phyloP scores from a whole-genome alignment of 1,139 yeast species.

The Taphrina sp. region DNA sequence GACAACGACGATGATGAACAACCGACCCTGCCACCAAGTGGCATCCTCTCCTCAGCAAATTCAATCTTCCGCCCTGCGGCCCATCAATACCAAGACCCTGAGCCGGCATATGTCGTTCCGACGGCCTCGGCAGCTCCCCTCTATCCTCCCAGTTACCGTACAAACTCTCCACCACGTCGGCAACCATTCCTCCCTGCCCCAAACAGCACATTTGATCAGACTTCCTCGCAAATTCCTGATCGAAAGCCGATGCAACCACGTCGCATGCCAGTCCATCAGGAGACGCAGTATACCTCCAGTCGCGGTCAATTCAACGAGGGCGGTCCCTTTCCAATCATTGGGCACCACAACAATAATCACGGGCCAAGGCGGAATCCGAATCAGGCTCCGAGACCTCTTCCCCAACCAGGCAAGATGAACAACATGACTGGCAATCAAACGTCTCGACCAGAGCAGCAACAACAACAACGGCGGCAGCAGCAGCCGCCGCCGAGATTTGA shows the following conservation, averaged over 20 bases:
- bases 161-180: constrained; percentile 8
- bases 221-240: neutral
- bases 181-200: too few relatives aligned
- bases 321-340: constrained; percentile 14
- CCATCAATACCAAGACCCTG: neutral
- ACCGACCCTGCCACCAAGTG: constrained; percentile 1
- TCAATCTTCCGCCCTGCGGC: constrained; percentile 4
- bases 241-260: constrained; percentile 9
- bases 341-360: too few relatives aligned
- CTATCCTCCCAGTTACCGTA: constrained; percentile 2
- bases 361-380: too few relatives aligned
- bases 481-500: too few relatives aligned
- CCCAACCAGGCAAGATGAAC: too few relatives aligned
- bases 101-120: neutral
- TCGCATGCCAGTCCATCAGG: constrained; percentile 1
- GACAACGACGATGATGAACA: too few relatives aligned
- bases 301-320: constrained; percentile 16
- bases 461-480: too few relatives aligned
- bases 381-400: too few relatives aligned
- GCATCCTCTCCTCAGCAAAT: constrained; percentile 1
- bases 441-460: too few relatives aligned
- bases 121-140: neutral
- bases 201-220: neutral
- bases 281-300: neutral
- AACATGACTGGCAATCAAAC: too few relatives aligned